Conservation (phyloP, 73 alveolate genomes). For the Blepharisma japonicum region DNA sequence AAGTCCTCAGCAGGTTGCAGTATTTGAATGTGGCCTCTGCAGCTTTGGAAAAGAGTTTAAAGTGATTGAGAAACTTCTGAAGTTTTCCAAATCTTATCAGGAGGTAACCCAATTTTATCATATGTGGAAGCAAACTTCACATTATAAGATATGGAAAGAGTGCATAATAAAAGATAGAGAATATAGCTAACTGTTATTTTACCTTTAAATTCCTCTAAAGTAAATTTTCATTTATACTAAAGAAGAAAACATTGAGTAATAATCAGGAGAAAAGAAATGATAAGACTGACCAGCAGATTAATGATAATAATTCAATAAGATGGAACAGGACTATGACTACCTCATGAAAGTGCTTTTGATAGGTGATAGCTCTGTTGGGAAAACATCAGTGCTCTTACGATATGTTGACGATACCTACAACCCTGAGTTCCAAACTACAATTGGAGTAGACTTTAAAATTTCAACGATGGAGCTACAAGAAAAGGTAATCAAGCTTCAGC, state of each 20-base stretch:
- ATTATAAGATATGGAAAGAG: conserved; percentile 42
- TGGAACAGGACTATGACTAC: conserved; percentile 49
- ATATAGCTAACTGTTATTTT: too few relatives aligned
- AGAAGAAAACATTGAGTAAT: too few relatives aligned
- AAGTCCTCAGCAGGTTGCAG: conserved; percentile 41
- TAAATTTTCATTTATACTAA: too few relatives aligned
- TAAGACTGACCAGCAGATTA: too few relatives aligned
- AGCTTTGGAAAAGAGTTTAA: conserved; percentile 43
- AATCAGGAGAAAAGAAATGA: too few relatives aligned
- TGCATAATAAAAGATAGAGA: too few relatives aligned
- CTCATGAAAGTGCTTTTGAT: conserved; percentile 49
- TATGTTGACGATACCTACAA: conserved; percentile 56
- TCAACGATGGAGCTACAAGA: conserved; percentile 46
- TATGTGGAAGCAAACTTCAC: conserved; percentile 42
- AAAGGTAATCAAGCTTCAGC: conserved; percentile 52
- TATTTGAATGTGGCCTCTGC: conserved; percentile 44
- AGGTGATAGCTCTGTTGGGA: conserved; percentile 61
- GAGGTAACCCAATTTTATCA: conserved; percentile 38
- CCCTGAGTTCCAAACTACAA: conserved; percentile 56
- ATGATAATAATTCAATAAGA: background rate
- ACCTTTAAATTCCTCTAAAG: too few relatives aligned
- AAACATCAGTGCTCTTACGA: conserved; percentile 50
- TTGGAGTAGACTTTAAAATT: conserved; percentile 67
- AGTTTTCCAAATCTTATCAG: conserved; percentile 31
- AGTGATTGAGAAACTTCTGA: conserved; percentile 33